Evolutionary conservation across 2,329 filamentous ascomycete genomes (phyloP).

Genomic region (Colletotrichum trifolii): DNA sequence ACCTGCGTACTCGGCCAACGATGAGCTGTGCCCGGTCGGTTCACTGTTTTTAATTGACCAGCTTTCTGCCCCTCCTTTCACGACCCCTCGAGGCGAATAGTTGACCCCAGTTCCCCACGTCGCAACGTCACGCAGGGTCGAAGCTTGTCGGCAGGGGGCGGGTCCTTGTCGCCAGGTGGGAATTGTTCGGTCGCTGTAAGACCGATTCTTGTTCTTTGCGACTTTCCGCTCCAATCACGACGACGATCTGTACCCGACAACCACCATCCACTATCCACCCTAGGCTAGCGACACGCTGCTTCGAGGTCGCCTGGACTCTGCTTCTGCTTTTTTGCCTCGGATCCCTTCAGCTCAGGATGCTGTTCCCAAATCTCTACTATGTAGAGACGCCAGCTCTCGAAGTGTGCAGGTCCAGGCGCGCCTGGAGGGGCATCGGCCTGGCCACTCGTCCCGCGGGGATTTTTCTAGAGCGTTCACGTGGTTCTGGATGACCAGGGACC

Average conservation of each 20-base stretch:
- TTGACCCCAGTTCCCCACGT: constrained; percentile 36
- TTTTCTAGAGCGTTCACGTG: constrained; percentile 31
- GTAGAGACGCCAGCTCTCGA: constrained; percentile 13
- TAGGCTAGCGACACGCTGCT: constrained; percentile 13
- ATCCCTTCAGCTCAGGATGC: too few relatives aligned
- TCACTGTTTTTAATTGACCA: constrained; percentile 20
- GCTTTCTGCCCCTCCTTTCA: constrained; percentile 21
- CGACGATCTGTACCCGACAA: constrained; percentile 31
- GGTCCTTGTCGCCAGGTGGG: constrained; percentile 30
- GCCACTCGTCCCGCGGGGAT: constrained; percentile 13
- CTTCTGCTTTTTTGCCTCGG: constrained; percentile 2
- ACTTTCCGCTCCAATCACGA: constrained; percentile 36
- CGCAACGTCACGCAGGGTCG: constrained; percentile 38
- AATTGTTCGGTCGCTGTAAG: constrained; percentile 39
- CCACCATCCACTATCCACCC: constrained; percentile 1
- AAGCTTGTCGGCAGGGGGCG: constrained; percentile 37
- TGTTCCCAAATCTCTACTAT: background rate
- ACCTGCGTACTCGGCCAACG: constrained; percentile 1
- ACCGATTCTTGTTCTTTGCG: constrained; percentile 35
- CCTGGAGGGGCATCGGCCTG: constrained; percentile 24
- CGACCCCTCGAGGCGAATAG: constrained; percentile 28
- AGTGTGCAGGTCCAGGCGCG: constrained; percentile 30
- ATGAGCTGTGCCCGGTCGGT: constrained; percentile 11
- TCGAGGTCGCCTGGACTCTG: background rate
- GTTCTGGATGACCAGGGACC: constrained; percentile 6